Evolutionary conservation across 805 yeast species (phyloP).

Genomic region (Starmerella bacillaris): DNA sequence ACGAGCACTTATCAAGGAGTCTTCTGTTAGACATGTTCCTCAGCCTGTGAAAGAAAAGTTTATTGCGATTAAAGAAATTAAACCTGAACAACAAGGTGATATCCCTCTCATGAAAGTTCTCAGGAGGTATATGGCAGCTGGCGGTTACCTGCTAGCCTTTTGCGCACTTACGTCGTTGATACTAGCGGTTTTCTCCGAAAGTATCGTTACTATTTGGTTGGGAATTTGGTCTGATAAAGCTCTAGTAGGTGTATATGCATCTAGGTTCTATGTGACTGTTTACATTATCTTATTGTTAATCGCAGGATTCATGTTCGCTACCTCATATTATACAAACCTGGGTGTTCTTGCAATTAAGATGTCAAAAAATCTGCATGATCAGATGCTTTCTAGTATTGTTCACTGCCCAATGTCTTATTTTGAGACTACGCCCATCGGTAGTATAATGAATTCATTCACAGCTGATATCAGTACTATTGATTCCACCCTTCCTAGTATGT

Average conservation of each 20-base stretch:
- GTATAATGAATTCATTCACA: slow-evolving; percentile 75
- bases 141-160: slow-evolving; percentile 2
- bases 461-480: slow-evolving; percentile 75
- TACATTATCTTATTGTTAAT: slow-evolving; percentile 6
- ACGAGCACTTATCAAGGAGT: background rate
- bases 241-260: slow-evolving; percentile 9
- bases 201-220: slow-evolving; percentile 12
- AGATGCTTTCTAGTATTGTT: slow-evolving; percentile 53
- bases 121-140: slow-evolving; percentile 7
- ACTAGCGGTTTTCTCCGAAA: slow-evolving; percentile 3
- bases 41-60: background rate
- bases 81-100: slow-evolving; percentile 3
- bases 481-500: slow-evolving; percentile 32
- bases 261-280: slow-evolving; percentile 10
- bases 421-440: slow-evolving; percentile 86
- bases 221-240: slow-evolving; percentile 14
- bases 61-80: background rate
- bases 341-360: slow-evolving; percentile 10
- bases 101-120: slow-evolving; percentile 12
- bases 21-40: background rate
- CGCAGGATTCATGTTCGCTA: slow-evolving; percentile 4
- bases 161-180: slow-evolving; percentile 3
- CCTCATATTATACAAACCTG: slow-evolving; percentile 7
- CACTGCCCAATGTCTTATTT: slow-evolving; percentile 86
- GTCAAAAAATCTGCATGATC: slow-evolving; percentile 30